phyloP scores from a whole-genome alignment of 2,329 filamentous ascomycete genomes.

The Ascosphaera aggregata region DNA sequence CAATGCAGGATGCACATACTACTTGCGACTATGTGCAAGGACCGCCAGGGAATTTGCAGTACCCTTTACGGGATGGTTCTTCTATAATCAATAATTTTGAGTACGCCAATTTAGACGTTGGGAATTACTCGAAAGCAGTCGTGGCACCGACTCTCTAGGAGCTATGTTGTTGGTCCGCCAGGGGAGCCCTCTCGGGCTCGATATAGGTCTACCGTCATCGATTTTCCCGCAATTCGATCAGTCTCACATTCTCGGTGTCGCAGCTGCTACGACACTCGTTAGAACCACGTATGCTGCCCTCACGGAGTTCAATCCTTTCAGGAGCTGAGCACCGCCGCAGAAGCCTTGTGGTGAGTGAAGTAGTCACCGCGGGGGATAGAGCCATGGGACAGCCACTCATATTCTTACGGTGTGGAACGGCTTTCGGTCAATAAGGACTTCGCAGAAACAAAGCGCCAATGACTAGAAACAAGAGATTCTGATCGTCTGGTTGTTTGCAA shows the following conservation, averaged over 20 bases:
- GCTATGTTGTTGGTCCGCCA: not conserved
- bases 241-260: not conserved
- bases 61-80: not conserved
- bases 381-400: not conserved
- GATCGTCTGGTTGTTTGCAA: not conserved
- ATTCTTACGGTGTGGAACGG: not conserved
- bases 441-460: not conserved
- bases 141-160: not conserved
- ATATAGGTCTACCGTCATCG: not conserved
- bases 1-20: not conserved
- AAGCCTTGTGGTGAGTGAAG: not conserved
- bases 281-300: not conserved
- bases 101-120: too few relatives aligned
- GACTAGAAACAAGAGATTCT: not conserved
- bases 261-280: not conserved
- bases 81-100: too few relatives aligned
- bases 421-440: not conserved
- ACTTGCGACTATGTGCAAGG: not conserved
- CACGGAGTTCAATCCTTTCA: not conserved
- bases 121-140: not conserved
- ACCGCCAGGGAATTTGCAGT: not conserved
- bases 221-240: not conserved
- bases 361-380: not conserved
- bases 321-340: not conserved
- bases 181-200: not conserved